Evolutionary conservation across 2,329 filamentous ascomycete species (phyloP).

Genomic region (Fusarium sarcochroum): DNA sequence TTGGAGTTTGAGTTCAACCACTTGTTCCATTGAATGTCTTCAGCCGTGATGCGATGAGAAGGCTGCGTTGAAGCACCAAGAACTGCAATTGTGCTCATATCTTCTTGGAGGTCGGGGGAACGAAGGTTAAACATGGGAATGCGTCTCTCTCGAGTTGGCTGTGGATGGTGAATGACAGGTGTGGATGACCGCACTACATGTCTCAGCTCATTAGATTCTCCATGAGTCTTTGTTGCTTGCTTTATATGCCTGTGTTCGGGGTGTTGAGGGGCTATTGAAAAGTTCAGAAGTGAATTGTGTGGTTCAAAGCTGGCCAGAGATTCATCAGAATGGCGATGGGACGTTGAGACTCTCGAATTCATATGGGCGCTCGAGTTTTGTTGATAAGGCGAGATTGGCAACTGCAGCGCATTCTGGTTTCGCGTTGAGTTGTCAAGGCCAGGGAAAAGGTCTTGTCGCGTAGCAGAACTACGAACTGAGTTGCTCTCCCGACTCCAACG

Average conservation of each 20-base stretch:
- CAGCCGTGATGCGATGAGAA: constrained; percentile 14
- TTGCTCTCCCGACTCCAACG: constrained; percentile 50
- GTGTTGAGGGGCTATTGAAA: neutral
- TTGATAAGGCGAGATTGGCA: neutral
- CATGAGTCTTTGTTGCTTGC: neutral
- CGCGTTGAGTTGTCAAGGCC: constrained; percentile 3
- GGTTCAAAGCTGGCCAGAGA: neutral
- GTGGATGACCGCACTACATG: constrained; percentile 34
- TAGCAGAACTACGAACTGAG: constrained; percentile 44
- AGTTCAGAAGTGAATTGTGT: neutral
- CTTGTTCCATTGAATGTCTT: constrained; percentile 43
- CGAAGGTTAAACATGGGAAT: constrained; percentile 21
- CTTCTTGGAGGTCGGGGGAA: constrained; percentile 29
- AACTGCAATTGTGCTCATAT: constrained; percentile 31
- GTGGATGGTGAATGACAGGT: constrained; percentile 47
- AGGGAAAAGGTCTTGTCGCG: constrained; percentile 3
- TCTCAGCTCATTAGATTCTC: constrained; percentile 21
- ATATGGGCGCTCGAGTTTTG: neutral
- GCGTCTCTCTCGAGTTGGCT: constrained; percentile 36
- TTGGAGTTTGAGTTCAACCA: constrained; percentile 35
- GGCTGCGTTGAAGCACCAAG: constrained; percentile 14
- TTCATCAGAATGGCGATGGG: too few relatives aligned
- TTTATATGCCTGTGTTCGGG: neutral
- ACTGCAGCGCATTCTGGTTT: neutral
- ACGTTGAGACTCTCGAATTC: neutral